Percentiles rank a stretch among this genome's conserved stretches.
Conservation (phyloP, 2,329 filamentous ascomycete species). For the Biscogniauxia mediterranea region DNA sequence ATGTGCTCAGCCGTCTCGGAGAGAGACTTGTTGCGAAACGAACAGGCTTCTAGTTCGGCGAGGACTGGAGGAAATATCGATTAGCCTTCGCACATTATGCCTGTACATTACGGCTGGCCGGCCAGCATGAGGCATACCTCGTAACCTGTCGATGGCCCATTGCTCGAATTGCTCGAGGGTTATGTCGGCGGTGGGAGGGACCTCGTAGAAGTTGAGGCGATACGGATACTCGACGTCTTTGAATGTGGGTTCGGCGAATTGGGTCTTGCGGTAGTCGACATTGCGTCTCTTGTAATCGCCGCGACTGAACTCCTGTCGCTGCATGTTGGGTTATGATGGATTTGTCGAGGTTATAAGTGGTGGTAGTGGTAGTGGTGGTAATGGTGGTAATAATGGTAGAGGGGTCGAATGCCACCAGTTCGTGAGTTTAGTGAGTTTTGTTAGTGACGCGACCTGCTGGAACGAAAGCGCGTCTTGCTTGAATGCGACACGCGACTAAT, state of each 20-base stretch:
- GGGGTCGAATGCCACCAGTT: too few relatives aligned
- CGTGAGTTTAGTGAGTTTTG: background rate
- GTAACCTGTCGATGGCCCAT: slow-evolving; percentile 92
- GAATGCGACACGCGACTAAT: slow-evolving; percentile 16
- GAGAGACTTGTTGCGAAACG: slow-evolving; percentile 86
- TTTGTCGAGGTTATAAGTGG: background rate
- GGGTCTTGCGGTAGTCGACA: slow-evolving; percentile 79
- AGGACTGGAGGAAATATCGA: slow-evolving; percentile 55
- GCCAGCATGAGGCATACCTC: slow-evolving; percentile 51
- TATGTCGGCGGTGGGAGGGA: slow-evolving; percentile 88
- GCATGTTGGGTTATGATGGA: slow-evolving; percentile 20
- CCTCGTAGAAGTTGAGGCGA: slow-evolving; percentile 87
- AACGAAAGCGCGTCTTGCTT: slow-evolving; percentile 22
- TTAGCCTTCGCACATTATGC: slow-evolving; percentile 15
- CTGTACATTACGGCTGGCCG: too few relatives aligned
- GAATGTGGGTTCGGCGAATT: slow-evolving; percentile 77
- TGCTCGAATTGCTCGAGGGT: slow-evolving; percentile 97
- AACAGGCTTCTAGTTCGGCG: slow-evolving; percentile 88
- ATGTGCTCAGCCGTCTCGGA: slow-evolving; percentile 82
- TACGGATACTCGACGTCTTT: slow-evolving; percentile 77
- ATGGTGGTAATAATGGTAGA: background rate
- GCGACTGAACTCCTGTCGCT: slow-evolving; percentile 42
- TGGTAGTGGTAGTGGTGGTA: too few relatives aligned
- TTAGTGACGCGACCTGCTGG: slow-evolving; percentile 15
- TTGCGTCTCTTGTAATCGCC: slow-evolving; percentile 72